These are phyloP conservation scores for Xylaria sp. DNA, from an alignment of 2,329 filamentous ascomycete genomes.

Conservation along the genomic window DNA sequence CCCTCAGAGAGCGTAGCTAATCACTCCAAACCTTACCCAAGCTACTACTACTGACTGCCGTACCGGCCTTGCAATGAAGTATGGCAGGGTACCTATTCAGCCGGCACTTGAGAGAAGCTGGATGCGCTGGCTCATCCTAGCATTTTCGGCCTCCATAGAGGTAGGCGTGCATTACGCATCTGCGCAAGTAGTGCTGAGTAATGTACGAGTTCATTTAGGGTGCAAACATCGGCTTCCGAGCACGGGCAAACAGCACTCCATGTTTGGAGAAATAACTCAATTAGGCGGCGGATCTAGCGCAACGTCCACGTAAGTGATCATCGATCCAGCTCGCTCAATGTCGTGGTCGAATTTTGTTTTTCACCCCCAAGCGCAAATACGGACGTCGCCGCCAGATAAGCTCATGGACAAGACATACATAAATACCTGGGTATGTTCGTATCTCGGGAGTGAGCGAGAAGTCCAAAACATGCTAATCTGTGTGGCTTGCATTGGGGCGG, in stretches of 20 bases:
- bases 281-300: constrained; percentile 3
- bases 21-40: neutral
- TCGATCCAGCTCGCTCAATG: constrained; percentile 1
- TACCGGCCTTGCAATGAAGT: neutral
- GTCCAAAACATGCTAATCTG: neutral
- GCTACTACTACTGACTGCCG: neutral
- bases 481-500: constrained; percentile 17
- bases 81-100: constrained; percentile 16
- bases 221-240: neutral
- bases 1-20: constrained; percentile 14
- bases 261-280: neutral
- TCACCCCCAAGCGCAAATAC: neutral
- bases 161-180: no score
- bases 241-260: neutral
- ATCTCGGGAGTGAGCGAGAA: constrained; percentile 9
- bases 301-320: constrained; percentile 17
- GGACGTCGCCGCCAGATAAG: neutral
- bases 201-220: neutral
- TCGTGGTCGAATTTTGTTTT: neutral
- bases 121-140: neutral
- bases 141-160: constrained; percentile 10
- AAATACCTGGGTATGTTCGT: constrained; percentile 1
- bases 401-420: neutral
- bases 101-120: constrained; percentile 9
- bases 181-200: neutral